Evolutionary conservation across 768 basidiomycete genomes (phyloP).

Genomic region (Mycena indigotica): DNA sequence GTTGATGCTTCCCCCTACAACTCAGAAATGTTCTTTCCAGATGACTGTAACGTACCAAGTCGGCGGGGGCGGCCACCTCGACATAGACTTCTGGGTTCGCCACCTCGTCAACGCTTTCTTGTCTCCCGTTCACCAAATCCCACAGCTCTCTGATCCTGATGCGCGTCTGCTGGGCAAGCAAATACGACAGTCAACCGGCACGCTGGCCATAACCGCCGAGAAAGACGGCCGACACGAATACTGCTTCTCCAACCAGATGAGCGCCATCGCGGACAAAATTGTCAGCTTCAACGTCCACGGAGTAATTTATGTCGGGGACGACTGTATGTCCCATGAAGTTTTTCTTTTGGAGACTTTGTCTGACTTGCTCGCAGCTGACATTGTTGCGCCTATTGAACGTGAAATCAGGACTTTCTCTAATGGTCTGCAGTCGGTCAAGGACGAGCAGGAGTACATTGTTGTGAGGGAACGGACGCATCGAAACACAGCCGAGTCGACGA

Average conservation of each 20-base stretch:
- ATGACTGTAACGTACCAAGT: constrained; percentile 99
- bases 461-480: constrained; percentile 90
- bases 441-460: constrained; percentile 98
- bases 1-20: neutral
- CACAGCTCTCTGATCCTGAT: constrained; percentile 80
- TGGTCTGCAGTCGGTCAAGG: constrained; percentile 87
- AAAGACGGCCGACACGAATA: constrained; percentile 89
- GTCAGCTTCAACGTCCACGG: constrained; percentile 99
- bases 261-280: constrained; percentile 91
- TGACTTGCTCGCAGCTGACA: constrained; percentile 45
- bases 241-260: constrained; percentile 99
- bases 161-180: constrained; percentile 72
- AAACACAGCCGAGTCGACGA: constrained; percentile 92
- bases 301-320: constrained; percentile 89
- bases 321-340: constrained; percentile 55
- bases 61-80: constrained; percentile 92
- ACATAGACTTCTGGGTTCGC: constrained; percentile 95
- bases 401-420: constrained; percentile 87
- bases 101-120: neutral
- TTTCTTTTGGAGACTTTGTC: neutral
- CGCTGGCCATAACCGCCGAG: constrained; percentile 82
- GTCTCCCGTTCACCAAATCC: constrained; percentile 15
- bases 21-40: constrained; percentile 48
- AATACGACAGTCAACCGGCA: constrained; percentile 86
- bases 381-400: constrained; percentile 93